Percentiles rank a stretch among this genome's conserved stretches.
Evolutionary conservation across 1,284 basidiomycete species (phyloP).

Genomic region (Puccinia brachypodii): DNA sequence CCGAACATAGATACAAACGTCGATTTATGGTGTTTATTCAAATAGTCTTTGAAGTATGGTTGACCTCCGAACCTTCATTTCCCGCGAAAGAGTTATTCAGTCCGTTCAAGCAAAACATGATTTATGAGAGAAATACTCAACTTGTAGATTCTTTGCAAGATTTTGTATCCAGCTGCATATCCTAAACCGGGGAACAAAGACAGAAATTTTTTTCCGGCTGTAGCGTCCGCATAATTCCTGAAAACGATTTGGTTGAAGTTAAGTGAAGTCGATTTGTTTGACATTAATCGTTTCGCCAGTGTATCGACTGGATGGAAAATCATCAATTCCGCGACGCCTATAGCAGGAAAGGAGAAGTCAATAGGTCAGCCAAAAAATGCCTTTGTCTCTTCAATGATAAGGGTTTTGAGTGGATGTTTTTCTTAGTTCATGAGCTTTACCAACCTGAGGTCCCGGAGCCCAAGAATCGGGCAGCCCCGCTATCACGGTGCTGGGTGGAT

Average conservation of each 20-base stretch:
- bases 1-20: slow-evolving; percentile 81
- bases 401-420: slow-evolving; percentile 65
- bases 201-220: slow-evolving; percentile 66
- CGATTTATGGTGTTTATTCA: slow-evolving; percentile 73
- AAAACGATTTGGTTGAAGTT: slow-evolving; percentile 68
- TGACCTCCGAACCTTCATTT: slow-evolving; percentile 87
- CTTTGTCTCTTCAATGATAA: too few relatives aligned
- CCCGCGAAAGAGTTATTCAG: neutral
- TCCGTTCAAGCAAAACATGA: neutral
- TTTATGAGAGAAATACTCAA: neutral
- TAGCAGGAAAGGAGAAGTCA: slow-evolving; percentile 68
- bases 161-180: slow-evolving; percentile 96
- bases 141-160: slow-evolving; percentile 55
- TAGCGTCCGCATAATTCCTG: slow-evolving; percentile 73
- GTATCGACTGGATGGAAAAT: slow-evolving; percentile 61
- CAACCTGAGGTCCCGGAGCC: slow-evolving; percentile 93
- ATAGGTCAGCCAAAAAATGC: neutral
- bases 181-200: slow-evolving; percentile 97
- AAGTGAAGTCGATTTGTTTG: slow-evolving; percentile 63
- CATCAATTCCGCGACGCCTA: slow-evolving; percentile 77
- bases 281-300: slow-evolving; percentile 95
- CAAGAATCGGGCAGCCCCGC: slow-evolving; percentile 82
- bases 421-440: slow-evolving; percentile 71
- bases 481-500: slow-evolving; percentile 63
- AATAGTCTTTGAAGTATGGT: slow-evolving; percentile 93